Percentiles rank a stretch among this genome's conserved stretches.
Conservation (phyloP, 257 asterid genomes). For the Solanum ossicruentum region DNA sequence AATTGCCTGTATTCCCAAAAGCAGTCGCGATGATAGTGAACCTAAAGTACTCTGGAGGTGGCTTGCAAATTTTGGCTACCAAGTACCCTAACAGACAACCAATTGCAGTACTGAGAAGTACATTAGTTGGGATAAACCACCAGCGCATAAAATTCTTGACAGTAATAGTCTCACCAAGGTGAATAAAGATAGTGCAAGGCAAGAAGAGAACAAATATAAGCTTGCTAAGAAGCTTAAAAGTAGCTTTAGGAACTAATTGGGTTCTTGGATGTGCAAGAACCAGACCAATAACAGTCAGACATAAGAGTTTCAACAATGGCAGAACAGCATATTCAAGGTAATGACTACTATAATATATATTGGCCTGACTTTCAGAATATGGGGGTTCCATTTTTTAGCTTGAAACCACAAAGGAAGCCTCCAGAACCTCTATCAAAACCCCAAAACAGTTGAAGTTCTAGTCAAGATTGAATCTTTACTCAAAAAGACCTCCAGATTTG, state of each 20-base stretch:
- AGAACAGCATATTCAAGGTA: conserved; percentile 48
- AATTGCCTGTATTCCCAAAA: conserved; percentile 90
- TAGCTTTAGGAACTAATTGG: conserved; percentile 65
- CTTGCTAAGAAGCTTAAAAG: conserved; percentile 87
- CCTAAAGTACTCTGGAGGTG: conserved; percentile 69
- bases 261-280: conserved; percentile 72
- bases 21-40: conserved; percentile 81
- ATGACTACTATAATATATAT: conserved; percentile 19
- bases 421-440: background rate
- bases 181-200: conserved; percentile 76
- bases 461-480: conserved; percentile 10
- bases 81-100: conserved; percentile 72
- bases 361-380: background rate
- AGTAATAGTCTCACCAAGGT: conserved; percentile 78
- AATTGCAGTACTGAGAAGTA: conserved; percentile 58
- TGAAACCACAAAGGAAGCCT: background rate
- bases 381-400: conserved; percentile 22
- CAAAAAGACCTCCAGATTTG: background rate
- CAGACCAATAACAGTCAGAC: conserved; percentile 57
- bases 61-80: conserved; percentile 58
- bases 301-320: conserved; percentile 68
- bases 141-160: conserved; percentile 44
- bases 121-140: conserved; percentile 97
- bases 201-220: conserved; percentile 79
- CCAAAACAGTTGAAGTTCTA: background rate